Percentiles rank a stretch among this genome's conserved stretches.
phyloP scores from a whole-genome alignment of 495 filamentous ascomycete genomes.

The Cercophora samala region DNA sequence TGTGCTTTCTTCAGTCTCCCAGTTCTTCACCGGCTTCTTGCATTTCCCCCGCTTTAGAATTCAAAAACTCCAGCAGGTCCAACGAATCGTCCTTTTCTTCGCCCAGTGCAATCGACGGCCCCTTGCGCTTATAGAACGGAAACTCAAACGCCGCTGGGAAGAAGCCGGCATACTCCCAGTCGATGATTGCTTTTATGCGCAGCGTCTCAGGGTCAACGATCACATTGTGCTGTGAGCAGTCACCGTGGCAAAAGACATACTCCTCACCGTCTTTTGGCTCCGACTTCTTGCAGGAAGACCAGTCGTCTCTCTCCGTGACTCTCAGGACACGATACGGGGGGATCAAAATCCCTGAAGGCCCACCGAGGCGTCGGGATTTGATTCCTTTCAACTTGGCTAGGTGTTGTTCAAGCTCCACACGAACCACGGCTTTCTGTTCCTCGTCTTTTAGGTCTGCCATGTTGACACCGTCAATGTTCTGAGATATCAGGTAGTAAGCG shows the following conservation, averaged over 20 bases:
- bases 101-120: conserved; percentile 12
- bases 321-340: conserved; percentile 17
- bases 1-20: neutral
- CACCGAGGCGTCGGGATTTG: conserved; percentile 11
- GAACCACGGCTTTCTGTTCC: conserved; percentile 11
- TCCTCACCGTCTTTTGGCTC: conserved; percentile 2
- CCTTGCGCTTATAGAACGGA: conserved; percentile 14
- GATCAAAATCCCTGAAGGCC: conserved; percentile 16
- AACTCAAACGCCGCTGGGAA: conserved; percentile 16
- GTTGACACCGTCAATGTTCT: conserved; percentile 17
- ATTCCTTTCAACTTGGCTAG: conserved; percentile 11
- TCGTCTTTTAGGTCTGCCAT: conserved; percentile 15
- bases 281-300: conserved; percentile 10
- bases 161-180: conserved; percentile 22
- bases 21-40: neutral
- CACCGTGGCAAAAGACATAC: conserved; percentile 20
- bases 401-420: conserved; percentile 11
- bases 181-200: conserved; percentile 17
- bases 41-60: neutral
- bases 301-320: conserved; percentile 3
- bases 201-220: conserved; percentile 18
- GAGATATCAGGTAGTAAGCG: conserved; percentile 17
- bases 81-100: conserved; percentile 16
- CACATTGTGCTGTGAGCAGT: conserved; percentile 17
- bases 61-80: neutral